Evolutionary conservation across 169 alveolate genomes (phyloP).

Genomic region (Cryptosporidium sp.): DNA sequence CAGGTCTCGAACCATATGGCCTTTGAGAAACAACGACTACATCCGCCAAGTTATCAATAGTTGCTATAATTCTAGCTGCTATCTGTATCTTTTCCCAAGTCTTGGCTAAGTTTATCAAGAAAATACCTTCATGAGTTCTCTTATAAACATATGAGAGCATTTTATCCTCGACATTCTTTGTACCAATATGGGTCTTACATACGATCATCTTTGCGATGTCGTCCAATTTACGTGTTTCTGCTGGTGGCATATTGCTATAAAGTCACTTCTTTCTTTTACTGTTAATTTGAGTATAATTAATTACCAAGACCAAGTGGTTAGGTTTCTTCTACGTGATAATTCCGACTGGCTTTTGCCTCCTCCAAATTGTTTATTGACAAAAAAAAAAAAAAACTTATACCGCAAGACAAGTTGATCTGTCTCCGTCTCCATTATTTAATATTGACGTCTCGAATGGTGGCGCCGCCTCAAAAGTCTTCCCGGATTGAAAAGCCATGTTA

Average conservation of each 20-base stretch:
- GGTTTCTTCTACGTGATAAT: not conserved
- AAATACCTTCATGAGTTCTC: constrained; percentile 96
- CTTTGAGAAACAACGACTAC: constrained; percentile 97
- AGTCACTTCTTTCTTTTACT: constrained; percentile 14
- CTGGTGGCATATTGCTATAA: constrained; percentile 68
- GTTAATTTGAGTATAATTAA: not conserved
- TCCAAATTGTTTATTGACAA: not conserved
- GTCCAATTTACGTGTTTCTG: constrained; percentile 74
- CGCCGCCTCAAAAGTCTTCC: constrained; percentile 39
- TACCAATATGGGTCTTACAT: constrained; percentile 95
- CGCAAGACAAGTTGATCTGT: constrained; percentile 73
- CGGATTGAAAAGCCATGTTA: constrained; percentile 9
- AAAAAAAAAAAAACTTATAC: not conserved
- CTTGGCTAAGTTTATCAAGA: constrained; percentile 95
- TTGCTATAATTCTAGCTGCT: constrained; percentile 99
- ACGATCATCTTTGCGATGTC: constrained; percentile 77
- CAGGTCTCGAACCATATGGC: constrained; percentile 97
- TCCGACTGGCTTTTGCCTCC: constrained; percentile 42
- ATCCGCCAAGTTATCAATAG: constrained; percentile 97
- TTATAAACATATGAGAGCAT: constrained; percentile 97
- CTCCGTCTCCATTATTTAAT: constrained; percentile 54
- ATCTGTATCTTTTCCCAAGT: constrained; percentile 98
- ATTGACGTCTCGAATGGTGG: constrained; percentile 59
- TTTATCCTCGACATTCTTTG: constrained; percentile 94
- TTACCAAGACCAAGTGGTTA: constrained; percentile 25